Conservation (phyloP, 768 basidiomycete genomes). For the Melanogaster broomeanus region DNA sequence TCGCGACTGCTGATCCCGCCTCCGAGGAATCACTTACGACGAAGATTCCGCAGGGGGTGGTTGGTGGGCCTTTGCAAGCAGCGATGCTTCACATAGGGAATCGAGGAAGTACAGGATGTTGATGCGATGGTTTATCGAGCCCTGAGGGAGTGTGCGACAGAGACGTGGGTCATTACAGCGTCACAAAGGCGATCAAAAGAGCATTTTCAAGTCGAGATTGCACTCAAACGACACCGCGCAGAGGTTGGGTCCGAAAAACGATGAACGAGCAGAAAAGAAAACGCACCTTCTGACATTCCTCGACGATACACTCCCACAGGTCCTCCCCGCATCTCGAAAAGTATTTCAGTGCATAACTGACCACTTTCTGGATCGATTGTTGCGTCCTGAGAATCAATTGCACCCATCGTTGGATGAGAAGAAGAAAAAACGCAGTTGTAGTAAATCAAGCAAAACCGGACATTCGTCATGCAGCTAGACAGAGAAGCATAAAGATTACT, state of each 20-base stretch:
- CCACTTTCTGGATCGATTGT: constrained; percentile 86
- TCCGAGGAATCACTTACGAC: constrained; percentile 15
- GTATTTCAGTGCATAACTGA: constrained; percentile 82
- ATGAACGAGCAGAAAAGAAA: not conserved
- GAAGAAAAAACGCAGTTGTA: not conserved
- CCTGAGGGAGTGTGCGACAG: constrained; percentile 40
- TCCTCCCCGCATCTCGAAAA: constrained; percentile 87
- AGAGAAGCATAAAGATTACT: constrained; percentile 4
- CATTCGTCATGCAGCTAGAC: not conserved
- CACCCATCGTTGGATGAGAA: not conserved
- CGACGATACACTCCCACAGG: constrained; percentile 90
- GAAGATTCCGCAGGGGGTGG: constrained; percentile 28
- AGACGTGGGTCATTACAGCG: not conserved
- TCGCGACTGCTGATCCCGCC: not conserved
- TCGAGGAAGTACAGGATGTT: constrained; percentile 93
- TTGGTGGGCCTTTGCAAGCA: constrained; percentile 61
- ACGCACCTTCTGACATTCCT: constrained; percentile 84
- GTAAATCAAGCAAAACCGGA: not conserved
- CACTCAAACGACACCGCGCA: not conserved
- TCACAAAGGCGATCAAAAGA: not conserved
- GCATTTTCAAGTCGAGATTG: not conserved
- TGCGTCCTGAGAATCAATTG: constrained; percentile 58
- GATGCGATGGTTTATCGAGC: constrained; percentile 87
- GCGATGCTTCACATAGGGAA: constrained; percentile 78
- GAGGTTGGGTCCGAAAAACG: too few relatives aligned